Conservation (phyloP, 148 eudicot species). For the Vaccinium macrocarpon region DNA sequence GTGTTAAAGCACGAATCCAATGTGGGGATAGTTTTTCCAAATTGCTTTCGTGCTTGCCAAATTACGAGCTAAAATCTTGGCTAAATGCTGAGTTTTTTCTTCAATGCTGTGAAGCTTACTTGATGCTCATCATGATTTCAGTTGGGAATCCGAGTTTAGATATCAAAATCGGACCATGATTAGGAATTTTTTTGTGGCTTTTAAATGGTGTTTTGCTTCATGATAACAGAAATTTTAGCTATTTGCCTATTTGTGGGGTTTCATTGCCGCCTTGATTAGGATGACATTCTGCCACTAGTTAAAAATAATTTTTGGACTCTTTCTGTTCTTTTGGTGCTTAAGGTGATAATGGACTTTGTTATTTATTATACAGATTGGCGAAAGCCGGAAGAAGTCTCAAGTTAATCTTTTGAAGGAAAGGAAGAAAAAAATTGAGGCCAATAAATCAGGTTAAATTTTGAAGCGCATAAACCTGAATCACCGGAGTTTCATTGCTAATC, state of each 20-base stretch:
- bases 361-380: constrained; percentile 32
- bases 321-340: neutral
- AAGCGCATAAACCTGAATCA: neutral
- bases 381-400: constrained; percentile 38
- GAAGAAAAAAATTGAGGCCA: constrained; percentile 38
- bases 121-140: neutral
- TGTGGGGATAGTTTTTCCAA: neutral
- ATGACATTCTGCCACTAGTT: neutral
- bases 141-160: neutral
- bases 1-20: neutral
- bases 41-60: neutral
- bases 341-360: neutral
- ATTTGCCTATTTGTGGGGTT: neutral
- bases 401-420: constrained; percentile 40
- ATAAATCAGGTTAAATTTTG: constrained; percentile 17
- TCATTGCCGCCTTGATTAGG: neutral
- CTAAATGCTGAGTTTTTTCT: neutral
- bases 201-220: constrained; percentile 2
- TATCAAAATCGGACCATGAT: neutral
- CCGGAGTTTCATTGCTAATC: neutral
- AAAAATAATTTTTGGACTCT: neutral
- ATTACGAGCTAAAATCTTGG: neutral
- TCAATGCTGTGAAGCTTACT: neutral
- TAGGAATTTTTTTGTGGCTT: neutral
- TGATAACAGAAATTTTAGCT: neutral